Evolutionary conservation across 495 filamentous ascomycete genomes (phyloP), one percentile per base, ranked within the genome.

Genomic region (Cudoniella acicularis): DNA sequence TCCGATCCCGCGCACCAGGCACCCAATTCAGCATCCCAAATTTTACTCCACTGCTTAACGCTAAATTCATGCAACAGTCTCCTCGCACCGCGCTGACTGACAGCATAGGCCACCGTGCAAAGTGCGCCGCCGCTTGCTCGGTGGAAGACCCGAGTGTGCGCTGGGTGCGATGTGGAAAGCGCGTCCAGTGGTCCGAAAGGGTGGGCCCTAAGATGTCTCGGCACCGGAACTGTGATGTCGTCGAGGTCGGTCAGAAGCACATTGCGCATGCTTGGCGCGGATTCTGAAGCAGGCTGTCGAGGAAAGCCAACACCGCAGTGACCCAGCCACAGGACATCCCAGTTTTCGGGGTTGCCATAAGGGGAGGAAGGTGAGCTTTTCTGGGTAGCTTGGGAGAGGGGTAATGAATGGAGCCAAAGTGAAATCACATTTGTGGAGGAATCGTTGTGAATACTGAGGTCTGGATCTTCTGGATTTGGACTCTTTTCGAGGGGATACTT

Each of bases 301-400:
- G 77, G 75, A 16, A 80, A 69, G 17, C 73, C 65, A 6, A 72
- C 75, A 22, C 77, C 76, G 65, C 77, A 79, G 62, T 76, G 76
- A 24, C 78, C 78, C 0, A 80, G 72, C 77, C 75, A 80, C 16
- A 80, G 65, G 23, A 80, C 56, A 61, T 81, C 79, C 78, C 77
- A 81, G 41, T 63, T 60, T 27, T 24, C 26, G 10, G 52, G 58
- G 24, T 74, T 69, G 2, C 78, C 77, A 59, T 77, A 81, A 1
- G 68, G 68, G 18, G 53, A 57, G 13, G 20, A 21, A 52, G 47
- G 23, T 49, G 23, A 20, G 9, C 41, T 49, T 3, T 21, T 10
- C 3, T 18, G 16, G 26, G 36, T 45, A 22, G 24, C 52, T 2
- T 21, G 23, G 16, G 56, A 18, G 27, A 47, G 16, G 49, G 24